phyloP scores from a whole-genome alignment of 106 monocot genomes.

The Dendrobium catenatum region DNA sequence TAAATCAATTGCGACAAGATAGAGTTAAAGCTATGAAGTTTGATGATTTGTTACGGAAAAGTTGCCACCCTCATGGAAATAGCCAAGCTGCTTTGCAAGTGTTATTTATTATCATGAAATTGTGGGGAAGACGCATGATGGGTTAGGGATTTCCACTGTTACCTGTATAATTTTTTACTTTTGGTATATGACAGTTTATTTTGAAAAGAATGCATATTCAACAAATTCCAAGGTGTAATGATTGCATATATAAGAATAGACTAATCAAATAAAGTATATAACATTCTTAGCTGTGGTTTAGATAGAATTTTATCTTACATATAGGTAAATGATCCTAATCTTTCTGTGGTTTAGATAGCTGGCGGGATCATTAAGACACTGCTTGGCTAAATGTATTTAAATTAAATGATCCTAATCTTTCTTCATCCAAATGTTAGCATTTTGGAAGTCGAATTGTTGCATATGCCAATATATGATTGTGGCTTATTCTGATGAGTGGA shows the following conservation, averaged over 20 bases:
- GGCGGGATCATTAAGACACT: no score
- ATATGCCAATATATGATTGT: no score
- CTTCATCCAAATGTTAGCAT: no score
- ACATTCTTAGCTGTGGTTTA: neutral
- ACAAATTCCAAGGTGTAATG: neutral
- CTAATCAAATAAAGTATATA: no score
- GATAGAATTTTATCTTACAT: neutral
- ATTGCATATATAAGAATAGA: neutral
- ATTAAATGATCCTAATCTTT: no score
- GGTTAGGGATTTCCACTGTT: neutral
- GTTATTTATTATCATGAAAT: neutral
- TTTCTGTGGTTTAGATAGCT: no score
- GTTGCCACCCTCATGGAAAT: neutral
- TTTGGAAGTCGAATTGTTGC: no score
- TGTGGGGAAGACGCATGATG: neutral
- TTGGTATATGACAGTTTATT: neutral
- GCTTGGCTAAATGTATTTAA: no score
- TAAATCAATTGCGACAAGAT: neutral
- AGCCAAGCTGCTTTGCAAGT: neutral
- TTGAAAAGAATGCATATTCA: neutral
- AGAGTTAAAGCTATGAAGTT: neutral
- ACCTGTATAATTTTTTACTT: neutral
- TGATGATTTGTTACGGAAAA: neutral
- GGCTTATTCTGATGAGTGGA: no score
- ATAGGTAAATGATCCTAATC: neutral